Conservation (phyloP, 805 yeast species). For the Saccharomycopsis sp. region DNA sequence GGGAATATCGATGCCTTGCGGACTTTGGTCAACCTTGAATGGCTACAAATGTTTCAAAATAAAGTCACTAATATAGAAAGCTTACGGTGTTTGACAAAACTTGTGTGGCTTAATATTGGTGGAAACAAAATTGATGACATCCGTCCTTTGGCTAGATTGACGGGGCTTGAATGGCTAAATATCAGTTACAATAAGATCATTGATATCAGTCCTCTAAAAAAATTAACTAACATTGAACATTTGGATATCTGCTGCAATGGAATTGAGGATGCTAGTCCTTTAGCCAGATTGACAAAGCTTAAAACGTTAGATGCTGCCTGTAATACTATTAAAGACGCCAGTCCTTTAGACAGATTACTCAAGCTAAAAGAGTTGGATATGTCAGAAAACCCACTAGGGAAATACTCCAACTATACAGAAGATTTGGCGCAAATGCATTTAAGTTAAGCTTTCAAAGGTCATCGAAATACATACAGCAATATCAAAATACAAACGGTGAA, state of each 20-base stretch:
- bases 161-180: background rate
- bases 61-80: background rate
- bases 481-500: too few species aligned
- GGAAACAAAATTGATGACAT: background rate
- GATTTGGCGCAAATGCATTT: too few species aligned
- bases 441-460: too few species aligned
- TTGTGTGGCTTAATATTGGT: background rate
- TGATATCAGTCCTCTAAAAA: background rate
- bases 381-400: too few species aligned
- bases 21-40: background rate
- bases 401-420: too few species aligned
- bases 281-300: background rate
- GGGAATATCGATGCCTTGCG: background rate
- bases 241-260: background rate
- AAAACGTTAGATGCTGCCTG: too few species aligned
- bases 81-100: background rate
- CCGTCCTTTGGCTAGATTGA: background rate
- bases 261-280: background rate
- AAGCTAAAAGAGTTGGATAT: too few species aligned
- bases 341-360: too few species aligned
- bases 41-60: background rate
- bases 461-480: too few species aligned
- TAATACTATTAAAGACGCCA: too few species aligned
- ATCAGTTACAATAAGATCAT: background rate
- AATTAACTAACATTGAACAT: background rate